These are phyloP conservation scores for Candida rishiriensis DNA, from an alignment of 805 yeast genomes.

Conservation along the genomic window DNA sequence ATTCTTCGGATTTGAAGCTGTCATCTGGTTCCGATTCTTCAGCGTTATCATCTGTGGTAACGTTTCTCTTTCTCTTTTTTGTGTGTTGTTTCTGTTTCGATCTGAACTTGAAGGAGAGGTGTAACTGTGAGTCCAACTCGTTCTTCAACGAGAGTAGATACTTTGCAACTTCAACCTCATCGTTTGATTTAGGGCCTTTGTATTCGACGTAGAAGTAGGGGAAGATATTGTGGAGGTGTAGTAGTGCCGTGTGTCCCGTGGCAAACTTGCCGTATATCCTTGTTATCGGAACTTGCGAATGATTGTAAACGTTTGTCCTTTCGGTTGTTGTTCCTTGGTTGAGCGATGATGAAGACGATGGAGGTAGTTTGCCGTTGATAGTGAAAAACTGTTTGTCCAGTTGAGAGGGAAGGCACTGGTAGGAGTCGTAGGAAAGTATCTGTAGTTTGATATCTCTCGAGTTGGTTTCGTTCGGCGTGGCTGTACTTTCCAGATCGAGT, in stretches of 20 bases:
- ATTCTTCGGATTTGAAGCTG: conserved; percentile 3
- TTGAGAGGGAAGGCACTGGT: conserved; percentile 49
- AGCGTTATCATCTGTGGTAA: conserved; percentile 1
- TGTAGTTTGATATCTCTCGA: conserved; percentile 41
- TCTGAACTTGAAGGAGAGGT: conserved; percentile 33
- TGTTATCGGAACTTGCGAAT: conserved; percentile 63
- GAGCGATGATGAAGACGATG: background rate
- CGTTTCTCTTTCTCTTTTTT: conserved; percentile 8
- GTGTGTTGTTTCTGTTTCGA: conserved; percentile 5
- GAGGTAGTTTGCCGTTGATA: conserved; percentile 17
- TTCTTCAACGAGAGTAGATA: conserved; percentile 37
- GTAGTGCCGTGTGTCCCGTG: conserved; percentile 52
- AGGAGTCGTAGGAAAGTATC: conserved; percentile 61
- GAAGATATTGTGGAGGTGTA: conserved; percentile 79
- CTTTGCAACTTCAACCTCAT: conserved; percentile 21
- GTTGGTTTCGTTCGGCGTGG: background rate
- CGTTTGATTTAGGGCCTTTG: conserved; percentile 32
- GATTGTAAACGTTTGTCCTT: conserved; percentile 11
- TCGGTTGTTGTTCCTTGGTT: background rate
- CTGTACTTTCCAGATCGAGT: background rate
- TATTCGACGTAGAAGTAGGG: conserved; percentile 78
- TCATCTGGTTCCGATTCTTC: conserved; percentile 1
- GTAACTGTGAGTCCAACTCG: conserved; percentile 41
- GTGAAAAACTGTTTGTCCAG: conserved; percentile 44
- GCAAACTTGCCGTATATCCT: conserved; percentile 71